Evolutionary conservation across 2,329 filamentous ascomycete genomes (phyloP).

Genomic region (Sordariomycetes sp.): DNA sequence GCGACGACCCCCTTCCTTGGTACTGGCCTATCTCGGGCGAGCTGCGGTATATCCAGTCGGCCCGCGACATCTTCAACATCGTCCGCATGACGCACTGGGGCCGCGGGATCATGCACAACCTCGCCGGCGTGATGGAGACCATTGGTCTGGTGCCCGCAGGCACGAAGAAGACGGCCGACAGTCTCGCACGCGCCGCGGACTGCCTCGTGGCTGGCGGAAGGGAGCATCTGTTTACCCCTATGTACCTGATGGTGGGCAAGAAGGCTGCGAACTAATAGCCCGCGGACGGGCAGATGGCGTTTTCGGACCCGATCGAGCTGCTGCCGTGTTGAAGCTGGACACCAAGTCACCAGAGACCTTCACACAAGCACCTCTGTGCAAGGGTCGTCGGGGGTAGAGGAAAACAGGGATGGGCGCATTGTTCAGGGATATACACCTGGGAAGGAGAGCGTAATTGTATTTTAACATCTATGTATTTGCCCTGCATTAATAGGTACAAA

Average conservation of each 20-base stretch:
- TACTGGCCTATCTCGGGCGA: constrained; percentile 88
- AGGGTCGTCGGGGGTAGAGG: not conserved
- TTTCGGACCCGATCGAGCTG: not conserved
- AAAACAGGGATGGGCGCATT: not conserved
- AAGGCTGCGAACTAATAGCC: constrained; percentile 54
- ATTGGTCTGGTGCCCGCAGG: constrained; percentile 67
- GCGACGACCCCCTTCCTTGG: constrained; percentile 72
- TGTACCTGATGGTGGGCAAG: constrained; percentile 93
- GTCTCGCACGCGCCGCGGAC: constrained; percentile 71
- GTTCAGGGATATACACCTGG: not conserved
- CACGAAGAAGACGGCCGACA: constrained; percentile 92
- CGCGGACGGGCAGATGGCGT: not conserved
- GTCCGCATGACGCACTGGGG: constrained; percentile 83
- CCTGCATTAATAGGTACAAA: not conserved
- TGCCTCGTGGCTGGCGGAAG: constrained; percentile 76
- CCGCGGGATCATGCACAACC: constrained; percentile 61
- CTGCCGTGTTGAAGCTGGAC: not conserved
- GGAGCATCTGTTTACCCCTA: constrained; percentile 92
- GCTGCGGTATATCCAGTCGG: constrained; percentile 69
- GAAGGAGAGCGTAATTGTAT: not conserved
- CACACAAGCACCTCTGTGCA: not conserved
- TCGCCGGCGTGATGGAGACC: constrained; percentile 67
- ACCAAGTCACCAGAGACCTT: not conserved
- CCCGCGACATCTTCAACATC: constrained; percentile 73
- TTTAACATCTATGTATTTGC: not conserved